A percentile compares a stretch with the other conserved stretches of the same genome.
Evolutionary conservation across 495 filamentous ascomycete genomes (phyloP).

Genomic region (Aspergillus carlsbadensis): DNA sequence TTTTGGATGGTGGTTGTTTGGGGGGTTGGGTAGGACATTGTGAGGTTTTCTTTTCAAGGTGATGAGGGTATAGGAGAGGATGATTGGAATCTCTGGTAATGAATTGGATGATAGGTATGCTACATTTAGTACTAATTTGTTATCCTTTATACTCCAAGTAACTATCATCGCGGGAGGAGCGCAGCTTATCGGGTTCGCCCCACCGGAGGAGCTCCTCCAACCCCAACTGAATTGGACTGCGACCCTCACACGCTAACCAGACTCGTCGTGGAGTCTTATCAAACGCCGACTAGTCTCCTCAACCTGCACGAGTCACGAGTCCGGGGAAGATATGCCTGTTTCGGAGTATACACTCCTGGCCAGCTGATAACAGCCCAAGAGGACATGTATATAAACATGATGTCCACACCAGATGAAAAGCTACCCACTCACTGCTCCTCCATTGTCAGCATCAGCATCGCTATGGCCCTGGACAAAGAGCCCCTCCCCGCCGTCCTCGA

Average conservation of each 20-base stretch:
- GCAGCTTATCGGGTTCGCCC: background rate
- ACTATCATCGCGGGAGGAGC: background rate
- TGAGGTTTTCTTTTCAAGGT: conserved; percentile 5
- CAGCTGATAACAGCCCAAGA: background rate
- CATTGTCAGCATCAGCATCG: no score
- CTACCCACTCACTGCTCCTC: background rate
- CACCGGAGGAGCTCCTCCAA: conserved; percentile 25
- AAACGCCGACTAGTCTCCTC: background rate
- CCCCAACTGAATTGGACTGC: background rate
- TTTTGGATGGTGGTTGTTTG: conserved; percentile 36
- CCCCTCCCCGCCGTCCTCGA: conserved; percentile 4
- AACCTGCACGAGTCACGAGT: background rate
- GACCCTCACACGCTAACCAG: no score
- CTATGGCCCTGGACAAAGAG: no score
- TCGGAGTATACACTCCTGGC: background rate
- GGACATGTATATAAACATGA: background rate
- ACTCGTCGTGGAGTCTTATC: background rate
- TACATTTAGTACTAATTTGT: no score
- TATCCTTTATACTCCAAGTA: no score
- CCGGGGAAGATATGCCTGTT: conserved; percentile 1
- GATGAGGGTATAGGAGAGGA: no score
- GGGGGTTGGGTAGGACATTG: conserved; percentile 29
- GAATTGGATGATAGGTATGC: no score
- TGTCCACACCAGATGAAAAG: background rate
- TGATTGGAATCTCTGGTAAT: no score